Evolutionary conservation across 2,329 filamentous ascomycete genomes (phyloP), one percentile per base, ranked within the genome.

Genomic region (Cladosporium sp.): DNA sequence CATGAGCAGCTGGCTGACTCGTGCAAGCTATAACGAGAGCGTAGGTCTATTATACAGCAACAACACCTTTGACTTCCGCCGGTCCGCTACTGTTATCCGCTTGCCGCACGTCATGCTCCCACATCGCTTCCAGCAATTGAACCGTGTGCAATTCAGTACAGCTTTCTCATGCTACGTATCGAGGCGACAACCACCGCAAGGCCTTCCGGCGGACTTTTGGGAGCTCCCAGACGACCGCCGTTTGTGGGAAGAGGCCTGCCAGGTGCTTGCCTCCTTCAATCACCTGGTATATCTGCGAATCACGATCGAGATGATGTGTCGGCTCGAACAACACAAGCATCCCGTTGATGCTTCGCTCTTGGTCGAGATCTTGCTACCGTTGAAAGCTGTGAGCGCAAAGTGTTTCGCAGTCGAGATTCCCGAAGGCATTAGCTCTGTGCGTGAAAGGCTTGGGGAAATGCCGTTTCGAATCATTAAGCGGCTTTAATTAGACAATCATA

Each of bases 41-140:
- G 42, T 52, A 33, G 49, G 41, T 38, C 41, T 44, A 32, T 32
- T 52, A 33, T 52, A 52, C 40, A 34, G 38, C 38, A 37, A 33
- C 40, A 52, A 52, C 33, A 44, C 42, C 11, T 45, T 52, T 41
- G 42, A 44, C 41, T 44, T 52, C 40, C 49, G 49, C 40, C 38
- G 49, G 28, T 43, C 42, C 22, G 49, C 41, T 41, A 52, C 38
- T 35, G 49, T 52, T 40, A 44, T 52, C 32, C 38, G 49, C 33
- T 41, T 52, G 33, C 49, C 49, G 14, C 22, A 35, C 40, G 41
- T 52, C 38, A 52, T 52, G 49, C 42, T 44, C 33, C 49, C 49
- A 40, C 33, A 52, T 44, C 49, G 49, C 41, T 37, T 52, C 38
- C 49, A 52, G 41, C 49, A 52, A 35, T 22, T 52, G 40, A 22